phyloP scores from a whole-genome alignment of 2,329 filamentous ascomycete genomes.

The Penicillium capsulatum region DNA sequence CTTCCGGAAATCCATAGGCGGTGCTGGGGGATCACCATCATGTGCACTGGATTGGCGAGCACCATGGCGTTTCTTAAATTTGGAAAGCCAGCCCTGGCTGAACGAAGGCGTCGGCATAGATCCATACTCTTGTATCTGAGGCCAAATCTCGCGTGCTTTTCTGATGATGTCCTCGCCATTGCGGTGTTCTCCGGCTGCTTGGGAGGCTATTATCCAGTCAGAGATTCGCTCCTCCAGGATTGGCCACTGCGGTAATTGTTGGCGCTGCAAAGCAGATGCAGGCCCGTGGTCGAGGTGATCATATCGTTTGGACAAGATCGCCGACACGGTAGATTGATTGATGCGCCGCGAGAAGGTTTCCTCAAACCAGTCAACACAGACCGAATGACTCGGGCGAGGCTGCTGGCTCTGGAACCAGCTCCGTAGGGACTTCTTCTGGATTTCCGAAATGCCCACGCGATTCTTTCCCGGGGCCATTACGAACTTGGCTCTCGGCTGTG shows the following conservation, averaged over 20 bases:
- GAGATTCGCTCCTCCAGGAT: conserved; percentile 1
- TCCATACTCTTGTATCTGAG: conserved; percentile 10
- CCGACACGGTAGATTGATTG: conserved; percentile 2
- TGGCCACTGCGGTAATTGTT: conserved; percentile 6
- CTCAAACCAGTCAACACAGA: conserved; percentile 4
- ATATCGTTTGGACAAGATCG: conserved; percentile 5
- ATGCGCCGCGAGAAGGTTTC: conserved; percentile 3
- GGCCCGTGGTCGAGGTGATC: conserved; percentile 2
- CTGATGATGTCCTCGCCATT: not conserved
- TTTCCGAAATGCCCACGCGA: conserved; percentile 1
- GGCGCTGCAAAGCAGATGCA: conserved; percentile 1
- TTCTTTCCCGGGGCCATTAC: too few relatives aligned
- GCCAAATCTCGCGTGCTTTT: conserved; percentile 1
- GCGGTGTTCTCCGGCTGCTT: too few relatives aligned
- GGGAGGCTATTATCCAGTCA: conserved; percentile 2
- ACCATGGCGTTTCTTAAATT: conserved; percentile 12
- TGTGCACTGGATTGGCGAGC: conserved; percentile 6
- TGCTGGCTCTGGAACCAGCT: conserved; percentile 1
- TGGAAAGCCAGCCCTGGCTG: conserved; percentile 17
- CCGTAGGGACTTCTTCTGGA: conserved; percentile 4
- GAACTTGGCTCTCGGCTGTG: too few relatives aligned
- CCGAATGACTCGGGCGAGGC: conserved; percentile 1
- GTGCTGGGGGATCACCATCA: conserved; percentile 8
- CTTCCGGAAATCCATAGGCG: not conserved
- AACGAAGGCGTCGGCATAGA: conserved; percentile 12